A percentile compares a stretch with the other conserved stretches of the same genome.
phyloP scores from a whole-genome alignment of 768 basidiomycete genomes.

The Russula earlei region DNA sequence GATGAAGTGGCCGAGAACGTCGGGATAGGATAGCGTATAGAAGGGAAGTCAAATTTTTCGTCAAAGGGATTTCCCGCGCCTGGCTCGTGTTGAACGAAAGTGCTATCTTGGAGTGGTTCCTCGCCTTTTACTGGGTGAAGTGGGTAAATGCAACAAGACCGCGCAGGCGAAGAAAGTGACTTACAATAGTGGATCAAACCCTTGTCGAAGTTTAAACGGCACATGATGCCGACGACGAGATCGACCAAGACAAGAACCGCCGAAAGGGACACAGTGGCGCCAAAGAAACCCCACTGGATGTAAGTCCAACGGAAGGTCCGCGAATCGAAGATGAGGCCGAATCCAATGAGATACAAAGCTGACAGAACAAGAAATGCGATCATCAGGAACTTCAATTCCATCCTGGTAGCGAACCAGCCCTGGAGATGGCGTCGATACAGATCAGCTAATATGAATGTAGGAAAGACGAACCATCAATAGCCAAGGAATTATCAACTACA shows the following conservation, averaged over 20 bases:
- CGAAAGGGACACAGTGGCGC: constrained; percentile 48
- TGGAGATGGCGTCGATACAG: constrained; percentile 21
- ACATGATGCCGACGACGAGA: constrained; percentile 54
- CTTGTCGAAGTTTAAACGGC: constrained; percentile 69
- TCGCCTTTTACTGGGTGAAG: constrained; percentile 42
- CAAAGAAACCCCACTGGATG: constrained; percentile 65
- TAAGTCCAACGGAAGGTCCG: constrained; percentile 71
- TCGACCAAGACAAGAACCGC: constrained; percentile 46
- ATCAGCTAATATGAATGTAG: neutral
- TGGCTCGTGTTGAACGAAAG: constrained; percentile 28
- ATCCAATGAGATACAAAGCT: constrained; percentile 53
- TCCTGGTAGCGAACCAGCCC: constrained; percentile 73
- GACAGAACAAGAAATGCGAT: constrained; percentile 53
- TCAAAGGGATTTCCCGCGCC: constrained; percentile 27
- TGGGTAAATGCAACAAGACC: neutral
- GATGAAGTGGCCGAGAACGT: constrained; percentile 39
- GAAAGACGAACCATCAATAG: constrained; percentile 39
- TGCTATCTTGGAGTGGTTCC: constrained; percentile 39
- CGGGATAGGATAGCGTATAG: constrained; percentile 41
- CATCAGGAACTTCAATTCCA: constrained; percentile 52
- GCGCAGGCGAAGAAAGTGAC: constrained; percentile 23
- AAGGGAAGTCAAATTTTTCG: constrained; percentile 56
- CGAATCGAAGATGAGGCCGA: constrained; percentile 65
- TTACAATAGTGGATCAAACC: constrained; percentile 58
- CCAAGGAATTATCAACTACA: constrained; percentile 61